These are phyloP conservation scores for Clavulina sp. DNA, from an alignment of 768 basidiomycete species.

Conservation along the genomic window DNA sequence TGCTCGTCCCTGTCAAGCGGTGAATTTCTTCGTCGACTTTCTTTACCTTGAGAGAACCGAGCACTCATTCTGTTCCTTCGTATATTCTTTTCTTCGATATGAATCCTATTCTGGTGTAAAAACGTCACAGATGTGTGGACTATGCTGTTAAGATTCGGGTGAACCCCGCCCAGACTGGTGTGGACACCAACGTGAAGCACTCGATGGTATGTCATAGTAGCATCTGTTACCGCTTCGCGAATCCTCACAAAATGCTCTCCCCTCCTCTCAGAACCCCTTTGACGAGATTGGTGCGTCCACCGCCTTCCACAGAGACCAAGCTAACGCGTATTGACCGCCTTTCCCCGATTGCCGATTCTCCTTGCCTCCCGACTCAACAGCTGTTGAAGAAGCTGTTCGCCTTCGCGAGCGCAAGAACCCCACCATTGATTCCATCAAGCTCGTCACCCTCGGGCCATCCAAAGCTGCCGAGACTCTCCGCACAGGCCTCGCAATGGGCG, in stretches of 20 bases:
- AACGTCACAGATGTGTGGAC: constrained; percentile 63
- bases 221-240: neutral
- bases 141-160: constrained; percentile 98
- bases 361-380: constrained; percentile 23
- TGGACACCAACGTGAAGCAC: constrained; percentile 96
- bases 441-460: constrained; percentile 84
- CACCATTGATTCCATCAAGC: constrained; percentile 69
- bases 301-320: neutral
- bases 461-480: constrained; percentile 82
- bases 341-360: neutral
- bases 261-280: constrained; percentile 65
- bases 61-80: neutral
- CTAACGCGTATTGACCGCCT: neutral
- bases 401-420: constrained; percentile 73
- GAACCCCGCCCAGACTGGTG: constrained; percentile 83
- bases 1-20: constrained; percentile 91
- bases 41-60: neutral
- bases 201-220: constrained; percentile 57
- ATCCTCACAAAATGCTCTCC: neutral
- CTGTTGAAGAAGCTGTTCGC: constrained; percentile 92
- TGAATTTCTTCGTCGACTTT: constrained; percentile 17
- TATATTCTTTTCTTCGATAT: neutral
- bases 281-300: constrained; percentile 81
- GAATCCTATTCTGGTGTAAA: no score
- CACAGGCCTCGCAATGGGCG: constrained; percentile 95